Percentiles rank a stretch among this genome's conserved stretches.
Evolutionary conservation across 2,329 filamentous ascomycete genomes (phyloP).

Genomic region (Ophiostoma himal-ulmi): DNA sequence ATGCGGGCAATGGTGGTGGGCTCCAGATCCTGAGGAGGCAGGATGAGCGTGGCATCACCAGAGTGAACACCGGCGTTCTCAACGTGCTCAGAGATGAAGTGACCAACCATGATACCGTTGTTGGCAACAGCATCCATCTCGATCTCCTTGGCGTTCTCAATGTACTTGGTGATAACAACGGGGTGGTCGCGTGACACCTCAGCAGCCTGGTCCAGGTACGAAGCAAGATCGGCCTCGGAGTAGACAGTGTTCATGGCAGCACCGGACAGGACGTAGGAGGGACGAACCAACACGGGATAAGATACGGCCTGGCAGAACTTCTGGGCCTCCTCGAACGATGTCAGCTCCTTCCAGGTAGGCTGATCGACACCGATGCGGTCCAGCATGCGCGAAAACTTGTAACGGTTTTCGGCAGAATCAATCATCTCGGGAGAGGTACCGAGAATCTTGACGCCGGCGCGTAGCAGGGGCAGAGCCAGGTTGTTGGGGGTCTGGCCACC

Average conservation of each 20-base stretch:
- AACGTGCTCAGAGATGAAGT: conserved; percentile 98
- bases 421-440: conserved; percentile 99
- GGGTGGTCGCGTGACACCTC: conserved; percentile 94
- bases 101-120: conserved; percentile 82
- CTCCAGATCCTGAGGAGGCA: conserved; percentile 90
- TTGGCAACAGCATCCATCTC: conserved; percentile 98
- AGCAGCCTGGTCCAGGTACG: conserved; percentile 81
- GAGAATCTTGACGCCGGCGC: conserved; percentile 83
- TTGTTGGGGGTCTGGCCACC: conserved; percentile 98
- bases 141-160: conserved; percentile 98
- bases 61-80: conserved; percentile 99
- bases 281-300: conserved; percentile 90
- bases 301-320: conserved; percentile 81
- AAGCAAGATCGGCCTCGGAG: conserved; percentile 84
- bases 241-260: conserved; percentile 99
- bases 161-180: conserved; percentile 98
- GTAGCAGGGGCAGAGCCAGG: conserved; percentile 83
- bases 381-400: conserved; percentile 98
- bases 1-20: conserved; percentile 83
- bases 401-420: conserved; percentile 92
- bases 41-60: conserved; percentile 90
- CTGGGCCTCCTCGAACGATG: conserved; percentile 84
- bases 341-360: conserved; percentile 96
- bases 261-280: conserved; percentile 93
- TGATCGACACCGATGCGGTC: conserved; percentile 93